Evolutionary conservation across 1,284 basidiomycete species (phyloP).

Genomic region (Cutaneotrichosporon sp.): DNA sequence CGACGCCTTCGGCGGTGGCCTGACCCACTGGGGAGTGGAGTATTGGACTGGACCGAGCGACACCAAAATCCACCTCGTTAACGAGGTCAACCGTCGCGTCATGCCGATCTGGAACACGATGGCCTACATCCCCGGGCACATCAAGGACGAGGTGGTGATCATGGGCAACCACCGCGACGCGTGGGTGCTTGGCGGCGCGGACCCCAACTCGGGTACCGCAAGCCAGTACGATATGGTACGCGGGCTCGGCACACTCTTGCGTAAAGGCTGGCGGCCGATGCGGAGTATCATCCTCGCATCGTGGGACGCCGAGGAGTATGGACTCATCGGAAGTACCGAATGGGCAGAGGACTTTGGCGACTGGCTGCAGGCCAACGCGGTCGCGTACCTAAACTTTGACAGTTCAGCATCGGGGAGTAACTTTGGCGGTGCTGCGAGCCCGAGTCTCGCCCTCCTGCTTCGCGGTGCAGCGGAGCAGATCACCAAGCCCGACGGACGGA

Average conservation of each 20-base stretch:
- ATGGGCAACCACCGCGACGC: conserved; percentile 81
- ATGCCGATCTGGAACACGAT: conserved; percentile 67
- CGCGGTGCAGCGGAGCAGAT: conserved; percentile 65
- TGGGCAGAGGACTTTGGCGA: conserved; percentile 84
- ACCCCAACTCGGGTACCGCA: conserved; percentile 84
- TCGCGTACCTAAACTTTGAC: conserved; percentile 83
- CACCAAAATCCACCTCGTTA: conserved; percentile 53
- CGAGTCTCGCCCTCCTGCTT: conserved; percentile 72
- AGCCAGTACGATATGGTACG: conserved; percentile 79
- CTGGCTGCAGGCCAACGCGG: conserved; percentile 72
- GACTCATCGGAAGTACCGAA: conserved; percentile 82
- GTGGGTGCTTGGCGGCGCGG: conserved; percentile 71
- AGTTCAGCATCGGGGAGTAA: conserved; percentile 67
- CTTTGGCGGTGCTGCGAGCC: conserved; percentile 56
- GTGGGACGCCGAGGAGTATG: conserved; percentile 94
- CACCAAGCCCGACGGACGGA: conserved; percentile 57
- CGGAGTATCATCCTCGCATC: conserved; percentile 83
- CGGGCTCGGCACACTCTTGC: conserved; percentile 72
- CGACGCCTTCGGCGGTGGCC: conserved; percentile 55
- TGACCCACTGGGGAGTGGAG: conserved; percentile 53
- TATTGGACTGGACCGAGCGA: conserved; percentile 59
- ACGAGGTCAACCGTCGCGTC: conserved; percentile 69
- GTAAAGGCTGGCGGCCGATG: conserved; percentile 81
- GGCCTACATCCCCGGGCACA: conserved; percentile 82
- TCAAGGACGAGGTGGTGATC: conserved; percentile 79